Evolutionary conservation across 179 eudicot species (phyloP).

Genomic region (Amaranthus tricolor): DNA sequence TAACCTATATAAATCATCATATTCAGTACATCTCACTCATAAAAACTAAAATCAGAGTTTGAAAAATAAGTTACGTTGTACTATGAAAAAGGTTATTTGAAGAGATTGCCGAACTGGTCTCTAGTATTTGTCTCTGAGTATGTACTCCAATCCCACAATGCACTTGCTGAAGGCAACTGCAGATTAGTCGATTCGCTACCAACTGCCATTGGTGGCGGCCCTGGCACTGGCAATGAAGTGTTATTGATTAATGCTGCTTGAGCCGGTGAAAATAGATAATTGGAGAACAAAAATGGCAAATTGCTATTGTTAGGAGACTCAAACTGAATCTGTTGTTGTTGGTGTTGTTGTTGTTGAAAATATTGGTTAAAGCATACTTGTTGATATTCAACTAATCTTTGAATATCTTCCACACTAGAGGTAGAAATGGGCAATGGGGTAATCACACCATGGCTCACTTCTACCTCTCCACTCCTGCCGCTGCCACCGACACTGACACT

Average conservation of each 20-base stretch:
- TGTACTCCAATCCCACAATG: conserved; percentile 73
- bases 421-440: conserved; percentile 21
- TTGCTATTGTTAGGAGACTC: conserved; percentile 20
- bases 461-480: background rate
- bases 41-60: too few relatives aligned
- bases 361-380: conserved; percentile 40
- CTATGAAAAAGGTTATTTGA: conserved; percentile 24
- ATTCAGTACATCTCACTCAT: too few relatives aligned
- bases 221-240: background rate
- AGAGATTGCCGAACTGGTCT: conserved; percentile 35
- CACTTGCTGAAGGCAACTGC: conserved; percentile 21
- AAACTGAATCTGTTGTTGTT: conserved; percentile 26
- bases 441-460: conserved; percentile 7
- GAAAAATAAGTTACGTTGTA: background rate
- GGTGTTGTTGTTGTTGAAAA: conserved; percentile 25
- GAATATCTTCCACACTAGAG: conserved; percentile 49
- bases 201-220: conserved; percentile 3
- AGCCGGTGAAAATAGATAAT: conserved; percentile 26
- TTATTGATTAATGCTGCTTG: conserved; percentile 11
- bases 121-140: conserved; percentile 43
- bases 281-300: conserved; percentile 35
- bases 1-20: background rate
- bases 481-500: conserved; percentile 4
- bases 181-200: conserved; percentile 9
- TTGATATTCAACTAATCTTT: conserved; percentile 54